Evolutionary conservation across 495 filamentous ascomycete genomes (phyloP).

Genomic region (Ascodesmis nigricans): DNA sequence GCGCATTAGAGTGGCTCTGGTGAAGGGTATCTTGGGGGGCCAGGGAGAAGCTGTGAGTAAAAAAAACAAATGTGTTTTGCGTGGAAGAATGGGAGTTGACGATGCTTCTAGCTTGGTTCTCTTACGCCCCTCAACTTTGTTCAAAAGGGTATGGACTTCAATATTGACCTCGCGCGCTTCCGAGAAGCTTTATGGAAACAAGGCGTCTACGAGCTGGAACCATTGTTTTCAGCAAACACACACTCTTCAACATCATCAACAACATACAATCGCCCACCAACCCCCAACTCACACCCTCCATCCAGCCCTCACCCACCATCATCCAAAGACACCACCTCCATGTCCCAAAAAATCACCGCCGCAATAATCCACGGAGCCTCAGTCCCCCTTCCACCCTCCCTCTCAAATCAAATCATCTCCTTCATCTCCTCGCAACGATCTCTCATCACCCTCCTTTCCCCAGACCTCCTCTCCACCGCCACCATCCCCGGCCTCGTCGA

Average conservation of each 20-base stretch:
- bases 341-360: too few species aligned
- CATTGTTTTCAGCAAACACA: too few species aligned
- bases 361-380: too few species aligned
- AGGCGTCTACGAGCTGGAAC: slow-evolving; percentile 11
- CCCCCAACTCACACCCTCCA: too few species aligned
- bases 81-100: neutral
- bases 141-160: slow-evolving; percentile 14
- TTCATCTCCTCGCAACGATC: too few species aligned
- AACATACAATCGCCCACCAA: too few species aligned
- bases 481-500: slow-evolving; percentile 9
- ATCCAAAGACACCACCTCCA: too few species aligned
- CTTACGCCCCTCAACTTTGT: slow-evolving; percentile 18
- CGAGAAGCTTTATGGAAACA: slow-evolving; percentile 9
- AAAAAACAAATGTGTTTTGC: neutral
- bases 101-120: slow-evolving; percentile 8
- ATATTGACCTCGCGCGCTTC: slow-evolving; percentile 12
- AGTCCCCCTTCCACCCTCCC: too few species aligned
- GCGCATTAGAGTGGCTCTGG: slow-evolving; percentile 18
- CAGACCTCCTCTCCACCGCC: slow-evolving; percentile 11
- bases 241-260: too few species aligned
- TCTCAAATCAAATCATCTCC: too few species aligned
- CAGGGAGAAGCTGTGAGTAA: slow-evolving; percentile 11
- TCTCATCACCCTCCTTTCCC: too few species aligned
- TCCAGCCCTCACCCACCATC: too few species aligned
- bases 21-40: slow-evolving; percentile 18